phyloP scores from a whole-genome alignment of 2,329 filamentous ascomycete genomes.

The Apiospora arundinis region DNA sequence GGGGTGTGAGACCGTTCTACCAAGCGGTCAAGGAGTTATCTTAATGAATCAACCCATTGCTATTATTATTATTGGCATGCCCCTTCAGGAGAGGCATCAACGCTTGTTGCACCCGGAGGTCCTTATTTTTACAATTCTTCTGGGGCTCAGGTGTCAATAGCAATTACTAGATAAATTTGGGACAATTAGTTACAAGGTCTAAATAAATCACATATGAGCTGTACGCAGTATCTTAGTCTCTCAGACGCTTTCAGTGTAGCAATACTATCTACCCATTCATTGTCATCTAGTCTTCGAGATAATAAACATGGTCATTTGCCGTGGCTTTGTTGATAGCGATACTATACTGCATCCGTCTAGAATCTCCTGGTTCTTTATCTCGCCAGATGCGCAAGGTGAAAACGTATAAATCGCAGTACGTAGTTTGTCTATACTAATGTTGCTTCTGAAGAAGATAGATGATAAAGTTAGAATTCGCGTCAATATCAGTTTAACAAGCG shows the following conservation, averaged over 20 bases:
- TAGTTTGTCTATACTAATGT: not conserved
- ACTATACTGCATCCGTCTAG: not conserved
- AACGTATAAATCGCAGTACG: too few species aligned
- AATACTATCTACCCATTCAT: not conserved
- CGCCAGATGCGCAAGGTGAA: not conserved
- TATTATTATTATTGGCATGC: not conserved
- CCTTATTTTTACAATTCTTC: not conserved
- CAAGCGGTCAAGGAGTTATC: not conserved
- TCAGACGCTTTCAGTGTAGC: not conserved
- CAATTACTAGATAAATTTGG: too few species aligned
- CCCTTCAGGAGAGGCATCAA: not conserved
- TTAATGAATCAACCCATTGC: not conserved
- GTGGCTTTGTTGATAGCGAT: not conserved
- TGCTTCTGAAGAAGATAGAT: not conserved
- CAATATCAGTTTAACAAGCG: too few species aligned
- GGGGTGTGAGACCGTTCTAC: not conserved
- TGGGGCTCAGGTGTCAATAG: not conserved
- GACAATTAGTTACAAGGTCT: not conserved
- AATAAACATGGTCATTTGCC: too few species aligned
- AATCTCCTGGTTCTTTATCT: not conserved
- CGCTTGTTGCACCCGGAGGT: too few species aligned
- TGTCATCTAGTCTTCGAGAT: not conserved
- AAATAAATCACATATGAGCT: not conserved
- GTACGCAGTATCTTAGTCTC: not conserved
- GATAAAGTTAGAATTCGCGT: not conserved